Evolutionary conservation across 257 asterid species (phyloP).

Genomic region (Solanum neorickii): DNA sequence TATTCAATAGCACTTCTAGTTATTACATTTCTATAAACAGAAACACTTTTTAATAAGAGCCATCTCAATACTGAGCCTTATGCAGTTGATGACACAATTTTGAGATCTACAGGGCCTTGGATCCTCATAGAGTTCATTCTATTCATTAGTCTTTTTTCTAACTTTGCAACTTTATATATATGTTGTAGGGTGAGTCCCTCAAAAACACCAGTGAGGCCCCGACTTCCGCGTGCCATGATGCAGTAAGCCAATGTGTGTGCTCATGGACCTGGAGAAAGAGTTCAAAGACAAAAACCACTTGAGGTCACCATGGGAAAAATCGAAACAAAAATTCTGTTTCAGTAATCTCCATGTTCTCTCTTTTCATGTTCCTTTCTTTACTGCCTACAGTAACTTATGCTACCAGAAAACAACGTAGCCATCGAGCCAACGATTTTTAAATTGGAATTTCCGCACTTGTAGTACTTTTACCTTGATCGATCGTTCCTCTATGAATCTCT

Average conservation of each 20-base stretch:
- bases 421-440: background rate
- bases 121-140: background rate
- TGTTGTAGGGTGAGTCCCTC: slow-evolving; percentile 88
- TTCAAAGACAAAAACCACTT: background rate
- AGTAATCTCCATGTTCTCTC: background rate
- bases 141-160: background rate
- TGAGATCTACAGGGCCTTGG: background rate
- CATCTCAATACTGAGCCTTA: background rate
- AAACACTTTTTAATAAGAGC: background rate
- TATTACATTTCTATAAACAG: background rate
- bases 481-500: background rate
- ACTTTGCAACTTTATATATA: background rate
- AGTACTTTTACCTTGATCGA: background rate
- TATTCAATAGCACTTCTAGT: background rate
- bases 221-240: slow-evolving; percentile 34
- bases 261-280: background rate
- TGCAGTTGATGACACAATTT: background rate
- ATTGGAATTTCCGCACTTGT: background rate
- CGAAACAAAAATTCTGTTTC: background rate
- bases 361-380: background rate
- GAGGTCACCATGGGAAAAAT: background rate
- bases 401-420: background rate
- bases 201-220: slow-evolving; percentile 95
- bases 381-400: background rate
- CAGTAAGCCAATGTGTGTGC: background rate